Evolutionary conservation across 495 filamentous ascomycete genomes (phyloP), one percentile per base, ranked within the genome.

Genomic region (Evansstolkia leycettana): DNA sequence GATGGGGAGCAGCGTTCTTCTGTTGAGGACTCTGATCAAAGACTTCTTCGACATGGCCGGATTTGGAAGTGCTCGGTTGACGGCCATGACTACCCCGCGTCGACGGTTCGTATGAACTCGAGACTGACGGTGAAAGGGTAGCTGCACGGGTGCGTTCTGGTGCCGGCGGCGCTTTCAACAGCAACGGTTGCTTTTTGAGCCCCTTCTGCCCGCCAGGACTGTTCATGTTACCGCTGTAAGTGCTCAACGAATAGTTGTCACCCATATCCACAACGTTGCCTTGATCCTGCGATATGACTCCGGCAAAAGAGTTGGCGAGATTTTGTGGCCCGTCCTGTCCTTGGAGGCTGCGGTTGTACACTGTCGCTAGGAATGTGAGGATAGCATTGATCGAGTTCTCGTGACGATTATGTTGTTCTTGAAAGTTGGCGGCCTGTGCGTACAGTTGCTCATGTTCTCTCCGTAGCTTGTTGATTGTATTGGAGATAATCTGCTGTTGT

Each of bases 331-430:
- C 63, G 29, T 75, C 76, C 36, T 73, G 65, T 5, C 73, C 74
- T 34, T 79, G 73, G 17, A 84, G 54, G 41, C 75, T 82, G 38
- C 78, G 82, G 46, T 90, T 83, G 64, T 95, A 98, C 7, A 98
- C 85, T 7, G 90, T 95, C 12, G 90, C 92, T 2, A 98, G 71
- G 54, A 96, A 98, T 19, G 86, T 94, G 11, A 98, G 67, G 44
- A 98, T 96, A 16, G 92, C 90, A 47, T 94, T 96, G 52, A 98
- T 98, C 7, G 87, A 94, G 47, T 86, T 94, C 54, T 98, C 92
- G 48, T 98, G 90, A 19, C 92, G 80, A 33, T 88, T 86, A 48
- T 98, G 90, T 51, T 90, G 73, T 20, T 76, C 80, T 52, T 94
- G 87, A 56, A 95, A 95, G 36, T 82, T 80, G 28, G 80, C 69